Evolutionary conservation across 2,329 filamentous ascomycete species (phyloP), one percentile per base, ranked within the genome.

Genomic region (Alternaria alternata): DNA sequence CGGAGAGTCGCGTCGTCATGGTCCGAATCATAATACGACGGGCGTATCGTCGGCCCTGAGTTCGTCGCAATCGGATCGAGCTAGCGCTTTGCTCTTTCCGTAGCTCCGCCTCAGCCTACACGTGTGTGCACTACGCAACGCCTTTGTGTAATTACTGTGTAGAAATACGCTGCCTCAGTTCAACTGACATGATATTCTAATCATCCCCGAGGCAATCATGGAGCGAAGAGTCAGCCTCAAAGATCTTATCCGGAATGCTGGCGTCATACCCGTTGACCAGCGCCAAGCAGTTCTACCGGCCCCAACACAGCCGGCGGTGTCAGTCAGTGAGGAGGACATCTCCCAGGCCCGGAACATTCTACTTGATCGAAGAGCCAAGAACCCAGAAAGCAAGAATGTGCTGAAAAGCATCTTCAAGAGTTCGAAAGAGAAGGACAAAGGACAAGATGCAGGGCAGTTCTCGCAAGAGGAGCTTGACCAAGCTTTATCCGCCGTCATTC

Each of bases 391-490:
- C 59, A 69, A 69, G 46, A 71, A 71, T 48, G 67, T 75, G 39
- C 56, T 78, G 54, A 78, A 76, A 62, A 70, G 67, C 42, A 73
- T 78, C 7, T 78, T 78, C 63, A 73, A 67, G 46, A 74, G 70
- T 32, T 75, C 75, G 5, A 77, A 76, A 59, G 72, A 75, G 39
- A 77, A 78, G 59, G 73, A 74, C 11, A 75, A 72, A 57, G 63
- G 67, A 12, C 70, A 70, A 28, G 73, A 77, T 32, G 59, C 64
- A 14, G 64, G 57, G 34, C 61, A 69, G 14, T 77, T 77, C 56
- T 72, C 74, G 9, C 75, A 76, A 42, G 75, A 77, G 18, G 75
- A 78, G 51, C 61, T 78, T 28, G 75, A 78, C 51, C 67, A 75
- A 34, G 74, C 74, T 3, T 59, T 78, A 41, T 76, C 71, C n/a